Evolutionary conservation across 495 filamentous ascomycete genomes (phyloP).

Genomic region (Penicillium dipodomyicola): DNA sequence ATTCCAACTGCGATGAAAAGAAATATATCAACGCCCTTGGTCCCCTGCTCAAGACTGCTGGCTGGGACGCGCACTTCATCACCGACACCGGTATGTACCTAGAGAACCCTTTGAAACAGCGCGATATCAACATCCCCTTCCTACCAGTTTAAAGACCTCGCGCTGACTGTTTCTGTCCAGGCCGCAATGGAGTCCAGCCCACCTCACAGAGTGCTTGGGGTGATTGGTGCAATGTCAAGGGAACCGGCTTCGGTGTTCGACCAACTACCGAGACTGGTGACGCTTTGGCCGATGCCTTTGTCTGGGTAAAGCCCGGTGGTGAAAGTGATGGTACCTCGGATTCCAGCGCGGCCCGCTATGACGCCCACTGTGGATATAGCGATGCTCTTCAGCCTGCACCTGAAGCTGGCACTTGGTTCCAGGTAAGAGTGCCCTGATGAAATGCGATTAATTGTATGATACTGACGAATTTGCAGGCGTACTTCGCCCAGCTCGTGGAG

Average conservation of each 20-base stretch:
- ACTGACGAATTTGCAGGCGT: conserved; percentile 23
- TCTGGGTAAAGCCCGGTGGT: conserved; percentile 83
- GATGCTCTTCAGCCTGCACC: conserved; percentile 65
- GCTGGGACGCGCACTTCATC: conserved; percentile 74
- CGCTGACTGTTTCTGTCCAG: conserved; percentile 18
- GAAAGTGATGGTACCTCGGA: conserved; percentile 77
- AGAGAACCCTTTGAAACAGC: neutral
- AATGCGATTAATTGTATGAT: neutral
- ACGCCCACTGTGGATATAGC: conserved; percentile 65
- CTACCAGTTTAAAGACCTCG: neutral
- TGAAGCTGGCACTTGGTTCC: conserved; percentile 76
- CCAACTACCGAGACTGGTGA: conserved; percentile 62
- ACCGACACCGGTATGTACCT: conserved; percentile 52
- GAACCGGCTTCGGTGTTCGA: conserved; percentile 70
- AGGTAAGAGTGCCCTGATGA: conserved; percentile 41
- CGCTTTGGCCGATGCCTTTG: conserved; percentile 68
- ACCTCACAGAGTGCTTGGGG: conserved; percentile 65
- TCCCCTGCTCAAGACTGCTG: conserved; percentile 56
- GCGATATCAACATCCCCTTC: neutral
- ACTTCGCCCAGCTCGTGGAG: conserved; percentile 18
- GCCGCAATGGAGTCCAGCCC: conserved; percentile 66
- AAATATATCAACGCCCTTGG: conserved; percentile 65
- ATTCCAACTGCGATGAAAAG: conserved; percentile 65
- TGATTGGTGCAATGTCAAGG: conserved; percentile 82
- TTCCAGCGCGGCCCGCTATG: conserved; percentile 60